These are phyloP conservation scores for Phyllosticta ampelicida DNA, from an alignment of 2,329 filamentous ascomycete species.

Conservation along the genomic window DNA sequence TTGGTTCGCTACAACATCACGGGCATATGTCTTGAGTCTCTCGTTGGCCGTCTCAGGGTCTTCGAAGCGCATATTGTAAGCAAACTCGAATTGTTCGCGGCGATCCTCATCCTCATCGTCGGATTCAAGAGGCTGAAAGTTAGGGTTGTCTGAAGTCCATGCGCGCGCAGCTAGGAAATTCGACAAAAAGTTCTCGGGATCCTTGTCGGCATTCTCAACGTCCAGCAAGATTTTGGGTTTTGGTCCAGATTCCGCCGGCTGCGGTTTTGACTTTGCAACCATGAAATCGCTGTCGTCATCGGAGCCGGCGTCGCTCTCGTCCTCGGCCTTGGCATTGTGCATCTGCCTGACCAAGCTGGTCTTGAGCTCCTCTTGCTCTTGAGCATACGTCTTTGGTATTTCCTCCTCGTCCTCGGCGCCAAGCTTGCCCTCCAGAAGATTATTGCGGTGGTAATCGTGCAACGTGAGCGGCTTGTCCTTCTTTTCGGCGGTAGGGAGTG, in stretches of 20 bases:
- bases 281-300: slow-evolving; percentile 57
- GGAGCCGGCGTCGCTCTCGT: slow-evolving; percentile 28
- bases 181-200: slow-evolving; percentile 86
- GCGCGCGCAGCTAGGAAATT: slow-evolving; percentile 90
- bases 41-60: slow-evolving; percentile 83
- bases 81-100: slow-evolving; percentile 81
- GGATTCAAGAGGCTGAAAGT: slow-evolving; percentile 77
- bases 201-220: slow-evolving; percentile 66
- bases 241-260: slow-evolving; percentile 22
- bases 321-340: slow-evolving; percentile 47
- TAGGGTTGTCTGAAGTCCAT: slow-evolving; percentile 61
- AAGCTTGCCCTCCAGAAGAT: slow-evolving; percentile 62
- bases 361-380: slow-evolving; percentile 82
- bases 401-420: slow-evolving; percentile 51
- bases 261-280: slow-evolving; percentile 49
- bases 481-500: slow-evolving; percentile 31
- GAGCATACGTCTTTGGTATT: slow-evolving; percentile 60
- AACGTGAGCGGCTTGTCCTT: slow-evolving; percentile 79
- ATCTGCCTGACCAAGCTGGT: slow-evolving; percentile 69
- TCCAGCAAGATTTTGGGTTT: slow-evolving; percentile 40
- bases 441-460: slow-evolving; percentile 84
- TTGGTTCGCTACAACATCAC: slow-evolving; percentile 70
- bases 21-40: slow-evolving; percentile 75
- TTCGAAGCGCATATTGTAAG: slow-evolving; percentile 94
- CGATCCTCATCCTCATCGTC: slow-evolving; percentile 67